Evolutionary conservation across 148 eudicot species (phyloP), one percentile per base, ranked within the genome.

Genomic region (Rhododendron kiyosumense): DNA sequence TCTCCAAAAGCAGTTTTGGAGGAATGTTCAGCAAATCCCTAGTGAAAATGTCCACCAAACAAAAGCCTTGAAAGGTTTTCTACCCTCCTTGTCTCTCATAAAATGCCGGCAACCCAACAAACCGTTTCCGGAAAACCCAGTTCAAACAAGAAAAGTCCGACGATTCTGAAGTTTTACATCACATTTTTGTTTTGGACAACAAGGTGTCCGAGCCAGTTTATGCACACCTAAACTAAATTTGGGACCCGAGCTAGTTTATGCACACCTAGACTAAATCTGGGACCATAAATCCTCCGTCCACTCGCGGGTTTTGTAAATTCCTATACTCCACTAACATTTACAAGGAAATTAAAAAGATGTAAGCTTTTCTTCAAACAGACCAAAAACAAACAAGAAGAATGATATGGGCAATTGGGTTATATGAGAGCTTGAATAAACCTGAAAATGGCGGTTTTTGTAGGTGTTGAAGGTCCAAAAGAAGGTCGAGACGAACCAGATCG

Each of bases 371-470:
- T 11, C 49, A 61, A 61, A 61, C 46, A 41, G 65, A 59, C 24
- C 30, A 7, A 79, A 30, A 81, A 0, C 20, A 81, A 30, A 52
- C 24, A 17, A 18, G 46, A 38, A 75, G 54, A 54, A 24, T 5
- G 74, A 54, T 4, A 30, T 1, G 18, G 30, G 43, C 17, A 18
- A 81, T 43, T 24, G n/a, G 20, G 38, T 14, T 71, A 11, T 9
- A 30, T 71, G 14, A 32, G 76, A 75, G 78, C 36, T 36, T 8
- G 49, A 80, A 52, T n/a, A n/a, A 82, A 95, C 99, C 99, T 95
- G 98, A 91, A 93, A 92, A 90, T 88, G 93, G 86, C 98, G 98
- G 88, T 92, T 91, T 34, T 85, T 90, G 92, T 88, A 93, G 28
- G 98, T 94, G 87, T 93, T 89, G 86, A 93, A 48, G 67, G 92